Evolutionary conservation across 139 green algal genomes (phyloP).

Genomic region (Desmodesmus armatus): DNA sequence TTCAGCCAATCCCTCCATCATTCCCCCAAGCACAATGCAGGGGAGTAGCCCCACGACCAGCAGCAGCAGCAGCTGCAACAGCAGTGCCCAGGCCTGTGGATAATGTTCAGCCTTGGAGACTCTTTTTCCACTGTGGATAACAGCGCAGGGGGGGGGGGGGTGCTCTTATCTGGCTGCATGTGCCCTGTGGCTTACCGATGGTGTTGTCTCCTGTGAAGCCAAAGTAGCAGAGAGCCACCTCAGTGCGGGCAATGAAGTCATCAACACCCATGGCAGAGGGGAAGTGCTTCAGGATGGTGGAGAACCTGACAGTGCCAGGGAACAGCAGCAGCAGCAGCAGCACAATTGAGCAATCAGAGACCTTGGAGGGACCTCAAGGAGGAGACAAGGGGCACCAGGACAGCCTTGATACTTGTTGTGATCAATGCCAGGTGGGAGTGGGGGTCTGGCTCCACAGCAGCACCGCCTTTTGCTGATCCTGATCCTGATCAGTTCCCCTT

Average conservation of each 20-base stretch:
- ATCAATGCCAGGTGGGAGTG: no score
- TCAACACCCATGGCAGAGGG: constrained; percentile 75
- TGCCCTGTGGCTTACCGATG: constrained; percentile 65
- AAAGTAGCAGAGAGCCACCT: constrained; percentile 72
- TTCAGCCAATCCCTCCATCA: not conserved
- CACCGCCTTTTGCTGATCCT: no score
- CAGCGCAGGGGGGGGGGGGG: not conserved
- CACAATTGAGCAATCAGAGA: no score
- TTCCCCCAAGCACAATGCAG: not conserved
- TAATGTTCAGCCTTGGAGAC: not conserved
- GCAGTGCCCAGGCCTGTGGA: not conserved
- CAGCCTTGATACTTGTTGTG: no score
- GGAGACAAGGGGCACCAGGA: no score
- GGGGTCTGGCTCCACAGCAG: no score
- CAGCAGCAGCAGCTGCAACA: not conserved
- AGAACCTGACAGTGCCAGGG: no score
- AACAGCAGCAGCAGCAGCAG: no score
- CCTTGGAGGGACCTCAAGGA: no score
- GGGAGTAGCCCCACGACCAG: not conserved
- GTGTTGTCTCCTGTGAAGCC: constrained; percentile 81
- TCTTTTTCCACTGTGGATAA: no score
- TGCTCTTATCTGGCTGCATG: not conserved
- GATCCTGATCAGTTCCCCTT: no score
- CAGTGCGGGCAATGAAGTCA: constrained; percentile 82
- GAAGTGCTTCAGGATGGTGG: constrained; percentile 69